Conservation (phyloP, 1,284 basidiomycete genomes). For the Cutaneotrichosporon arboriforme region DNA sequence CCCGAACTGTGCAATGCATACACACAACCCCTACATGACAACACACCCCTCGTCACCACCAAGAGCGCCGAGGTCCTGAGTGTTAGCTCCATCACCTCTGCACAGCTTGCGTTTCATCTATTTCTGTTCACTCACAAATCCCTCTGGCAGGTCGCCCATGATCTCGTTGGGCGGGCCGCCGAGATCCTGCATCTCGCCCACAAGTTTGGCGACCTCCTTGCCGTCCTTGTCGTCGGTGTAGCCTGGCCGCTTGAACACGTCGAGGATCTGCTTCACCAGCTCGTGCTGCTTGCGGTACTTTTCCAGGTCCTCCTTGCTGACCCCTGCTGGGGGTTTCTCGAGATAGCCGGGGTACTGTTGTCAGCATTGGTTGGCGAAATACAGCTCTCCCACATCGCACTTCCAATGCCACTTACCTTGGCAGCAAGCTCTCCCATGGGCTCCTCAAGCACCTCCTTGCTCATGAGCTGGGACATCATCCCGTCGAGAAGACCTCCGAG, state of each 20-base stretch:
- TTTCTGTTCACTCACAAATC: slow-evolving; percentile 52
- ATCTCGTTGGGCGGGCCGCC: slow-evolving; percentile 85
- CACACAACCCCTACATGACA: slow-evolving; percentile 25
- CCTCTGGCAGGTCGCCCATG: slow-evolving; percentile 84
- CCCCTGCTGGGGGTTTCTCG: slow-evolving; percentile 51
- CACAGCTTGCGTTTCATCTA: background rate
- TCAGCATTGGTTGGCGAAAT: background rate
- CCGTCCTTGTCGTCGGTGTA: slow-evolving; percentile 60
- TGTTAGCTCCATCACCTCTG: background rate
- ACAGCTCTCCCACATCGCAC: no score
- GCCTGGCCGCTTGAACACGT: slow-evolving; percentile 62
- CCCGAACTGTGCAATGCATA: background rate
- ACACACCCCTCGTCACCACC: slow-evolving; percentile 39
- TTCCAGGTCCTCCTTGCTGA: slow-evolving; percentile 60
- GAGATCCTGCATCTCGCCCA: slow-evolving; percentile 50
- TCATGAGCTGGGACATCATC: slow-evolving; percentile 93
- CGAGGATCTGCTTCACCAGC: slow-evolving; percentile 64
- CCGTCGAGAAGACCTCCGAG: slow-evolving; percentile 73
- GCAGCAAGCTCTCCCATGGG: slow-evolving; percentile 81
- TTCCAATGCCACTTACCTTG: slow-evolving; percentile 57
- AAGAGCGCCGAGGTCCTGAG: slow-evolving; percentile 39
- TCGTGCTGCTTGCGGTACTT: slow-evolving; percentile 66
- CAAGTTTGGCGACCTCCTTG: slow-evolving; percentile 38
- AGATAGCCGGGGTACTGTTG: slow-evolving; percentile 78
- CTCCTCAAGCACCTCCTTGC: slow-evolving; percentile 86